A percentile compares a stretch with the other conserved stretches of the same genome.
phyloP scores from a whole-genome alignment of 306 rosid genomes.

The Prunus mongolica region DNA sequence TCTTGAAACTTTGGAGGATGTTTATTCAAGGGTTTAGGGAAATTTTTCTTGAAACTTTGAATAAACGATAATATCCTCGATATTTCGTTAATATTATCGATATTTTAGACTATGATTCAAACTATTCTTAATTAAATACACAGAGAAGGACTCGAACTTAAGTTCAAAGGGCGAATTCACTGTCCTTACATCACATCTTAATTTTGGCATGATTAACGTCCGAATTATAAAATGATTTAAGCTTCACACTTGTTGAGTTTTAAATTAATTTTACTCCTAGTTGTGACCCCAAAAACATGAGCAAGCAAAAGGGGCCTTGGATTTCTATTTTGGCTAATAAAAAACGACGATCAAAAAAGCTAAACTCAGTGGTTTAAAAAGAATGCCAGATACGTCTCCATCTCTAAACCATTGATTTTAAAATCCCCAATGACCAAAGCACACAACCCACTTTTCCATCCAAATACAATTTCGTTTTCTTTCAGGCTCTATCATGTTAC shows the following conservation, averaged over 20 bases:
- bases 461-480: background rate
- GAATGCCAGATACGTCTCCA: background rate
- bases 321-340: background rate
- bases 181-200: background rate
- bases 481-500: background rate
- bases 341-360: background rate
- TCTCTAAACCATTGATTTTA: background rate
- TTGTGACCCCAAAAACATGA: background rate
- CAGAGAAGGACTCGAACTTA: no score
- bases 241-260: background rate
- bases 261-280: background rate
- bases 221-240: background rate
- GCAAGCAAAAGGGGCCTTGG: background rate
- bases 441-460: constrained; percentile 1
- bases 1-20: no score
- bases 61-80: no score
- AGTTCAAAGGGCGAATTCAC: no score
- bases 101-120: no score
- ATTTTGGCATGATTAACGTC: background rate
- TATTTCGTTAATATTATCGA: no score
- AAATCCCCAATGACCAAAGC: background rate
- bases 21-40: no score
- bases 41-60: no score
- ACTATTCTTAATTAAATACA: no score
- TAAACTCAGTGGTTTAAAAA: background rate